Conservation (phyloP, 1,284 basidiomycete species). For the Entoloma clypeatum region DNA sequence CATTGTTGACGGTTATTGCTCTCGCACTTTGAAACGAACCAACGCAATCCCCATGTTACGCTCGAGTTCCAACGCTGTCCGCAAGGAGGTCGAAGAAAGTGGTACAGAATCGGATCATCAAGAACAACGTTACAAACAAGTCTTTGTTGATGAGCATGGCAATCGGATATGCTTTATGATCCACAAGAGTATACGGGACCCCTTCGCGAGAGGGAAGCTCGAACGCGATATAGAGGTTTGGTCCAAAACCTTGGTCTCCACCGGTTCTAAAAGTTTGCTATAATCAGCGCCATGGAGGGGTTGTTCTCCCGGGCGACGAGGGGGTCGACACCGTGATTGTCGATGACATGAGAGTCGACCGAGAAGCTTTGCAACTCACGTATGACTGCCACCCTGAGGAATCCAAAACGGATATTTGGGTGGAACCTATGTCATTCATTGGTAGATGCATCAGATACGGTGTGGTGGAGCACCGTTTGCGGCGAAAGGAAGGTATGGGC, state of each 20-base stretch:
- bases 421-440: constrained; percentile 29
- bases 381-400: constrained; percentile 10
- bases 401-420: constrained; percentile 16
- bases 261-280: background rate
- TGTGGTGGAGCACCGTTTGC: constrained; percentile 18
- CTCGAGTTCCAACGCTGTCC: too few species aligned
- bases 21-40: too few species aligned
- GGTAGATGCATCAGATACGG: constrained; percentile 23
- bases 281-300: constrained; percentile 30
- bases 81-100: too few species aligned
- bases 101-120: too few species aligned
- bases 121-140: too few species aligned
- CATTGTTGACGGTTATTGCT: too few species aligned
- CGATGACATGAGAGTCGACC: constrained; percentile 8
- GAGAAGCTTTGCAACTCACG: constrained; percentile 13
- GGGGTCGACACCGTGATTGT: constrained; percentile 29
- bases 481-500: constrained; percentile 30
- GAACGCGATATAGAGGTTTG: constrained; percentile 24
- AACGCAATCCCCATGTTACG: too few species aligned
- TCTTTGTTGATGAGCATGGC: constrained; percentile 23
- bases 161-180: constrained; percentile 23
- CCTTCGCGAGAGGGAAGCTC: constrained; percentile 15
- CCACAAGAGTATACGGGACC: constrained; percentile 19
- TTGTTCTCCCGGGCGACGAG: constrained; percentile 17
- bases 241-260: background rate